Evolutionary conservation across 2,329 filamentous ascomycete species (phyloP).

Genomic region (Fusarium sulawesiense): DNA sequence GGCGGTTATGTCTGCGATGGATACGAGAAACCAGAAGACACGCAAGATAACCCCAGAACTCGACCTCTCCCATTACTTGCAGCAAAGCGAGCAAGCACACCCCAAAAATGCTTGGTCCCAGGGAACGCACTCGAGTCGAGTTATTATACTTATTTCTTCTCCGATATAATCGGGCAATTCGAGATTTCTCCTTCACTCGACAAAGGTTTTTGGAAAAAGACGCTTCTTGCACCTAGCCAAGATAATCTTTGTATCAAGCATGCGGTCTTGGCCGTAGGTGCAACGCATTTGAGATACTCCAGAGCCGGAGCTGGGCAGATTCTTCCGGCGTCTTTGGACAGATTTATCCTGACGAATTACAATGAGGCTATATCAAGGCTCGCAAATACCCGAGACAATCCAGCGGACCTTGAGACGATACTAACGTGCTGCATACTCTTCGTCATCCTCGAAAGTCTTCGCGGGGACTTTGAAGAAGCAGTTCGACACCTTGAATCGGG

Average conservation of each 20-base stretch:
- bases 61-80: too few species aligned
- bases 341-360: conserved; percentile 2
- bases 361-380: conserved; percentile 3
- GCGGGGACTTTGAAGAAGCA: conserved; percentile 11
- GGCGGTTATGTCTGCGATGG: conserved; percentile 24
- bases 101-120: too few species aligned
- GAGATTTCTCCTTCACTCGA: conserved; percentile 1
- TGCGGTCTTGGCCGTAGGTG: conserved; percentile 3
- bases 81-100: too few species aligned
- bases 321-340: neutral
- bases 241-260: neutral
- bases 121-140: neutral
- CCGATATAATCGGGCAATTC: neutral
- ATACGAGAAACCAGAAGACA: neutral
- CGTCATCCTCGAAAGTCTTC: conserved; percentile 8
- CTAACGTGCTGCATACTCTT: conserved; percentile 11
- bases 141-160: conserved; percentile 18
- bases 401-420: neutral
- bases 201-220: conserved; percentile 2
- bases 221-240: neutral
- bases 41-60: too few species aligned
- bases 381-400: neutral
- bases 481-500: conserved; percentile 14
- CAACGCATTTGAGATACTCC: conserved; percentile 1
- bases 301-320: fast-evolving